Evolutionary conservation across 495 filamentous ascomycete genomes (phyloP), one percentile per base, ranked within the genome.

Genomic region (Cercophora scortea): DNA sequence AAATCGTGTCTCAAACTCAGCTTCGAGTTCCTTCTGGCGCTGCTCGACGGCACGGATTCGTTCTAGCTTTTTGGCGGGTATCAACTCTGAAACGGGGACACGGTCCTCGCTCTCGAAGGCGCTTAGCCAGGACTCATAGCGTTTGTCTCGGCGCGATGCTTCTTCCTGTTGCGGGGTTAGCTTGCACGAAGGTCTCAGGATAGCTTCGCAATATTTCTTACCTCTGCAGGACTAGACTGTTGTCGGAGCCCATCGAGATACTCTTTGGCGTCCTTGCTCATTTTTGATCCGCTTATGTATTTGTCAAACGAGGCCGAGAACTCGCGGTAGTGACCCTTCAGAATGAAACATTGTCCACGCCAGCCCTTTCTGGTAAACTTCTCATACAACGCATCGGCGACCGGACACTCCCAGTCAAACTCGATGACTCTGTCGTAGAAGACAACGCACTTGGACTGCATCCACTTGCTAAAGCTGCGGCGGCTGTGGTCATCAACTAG

Each of bases 271-370:
- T 69, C 65, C 38, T 64, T 58, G 18, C 62, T 71, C 62, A 65
- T 72, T 46, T 71, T 73, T 6, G 52, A 40, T 0, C 71, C 67
- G 15, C 67, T 60, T 34, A 77, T 75, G 47, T 74, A 69, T 41
- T 70, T 70, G 46, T 70, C 69, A 38, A 74, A 75, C 8, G 69
- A 71, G 15, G 61, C 59, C 2, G 69, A 72, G 53, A 77, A 74
- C 49, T 77, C 73, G 43, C 68, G 64, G 53, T 71, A 77, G 50
- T 75, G 73, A 4, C 73, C 73, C 56, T 77, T 77, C 25, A 77
- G 66, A 32, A 77, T 62, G 43, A 74, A 77, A 45, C 68, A 69
- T 38, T 71, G 68, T 3, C 73, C 73, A 7, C 53, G 50, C 72
- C 72, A 77, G 16, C 68, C 69, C 51, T 71, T 70, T 16, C 55